Evolutionary conservation across 1,139 yeast genomes (phyloP).

Genomic region (Diutina catenulata): DNA sequence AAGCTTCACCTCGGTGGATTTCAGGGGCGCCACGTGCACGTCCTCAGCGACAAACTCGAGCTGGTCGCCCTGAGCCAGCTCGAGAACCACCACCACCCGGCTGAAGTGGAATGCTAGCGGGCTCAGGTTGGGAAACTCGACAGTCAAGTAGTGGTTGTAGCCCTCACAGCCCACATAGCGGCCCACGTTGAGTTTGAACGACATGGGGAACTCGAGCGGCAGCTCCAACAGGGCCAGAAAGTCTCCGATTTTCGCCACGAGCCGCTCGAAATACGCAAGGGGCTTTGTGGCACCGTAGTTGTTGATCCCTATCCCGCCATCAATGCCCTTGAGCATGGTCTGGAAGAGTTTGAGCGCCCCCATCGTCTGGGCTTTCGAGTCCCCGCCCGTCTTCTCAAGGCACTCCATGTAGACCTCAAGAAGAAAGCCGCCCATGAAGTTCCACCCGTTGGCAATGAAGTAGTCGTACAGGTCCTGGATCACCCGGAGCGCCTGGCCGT

Average conservation of each 20-base stretch:
- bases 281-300: slow-evolving; percentile 17
- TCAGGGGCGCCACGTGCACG: slow-evolving; percentile 10
- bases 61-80: slow-evolving; percentile 8
- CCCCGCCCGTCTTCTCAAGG: slow-evolving; percentile 24
- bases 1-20: too few relatives aligned
- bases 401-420: slow-evolving; percentile 61
- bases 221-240: slow-evolving; percentile 13
- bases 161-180: slow-evolving; percentile 15
- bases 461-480: slow-evolving; percentile 59
- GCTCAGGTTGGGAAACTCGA: slow-evolving; percentile 10
- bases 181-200: slow-evolving; percentile 18
- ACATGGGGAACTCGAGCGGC: slow-evolving; percentile 17
- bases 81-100: slow-evolving; percentile 9
- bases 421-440: slow-evolving; percentile 50
- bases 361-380: slow-evolving; percentile 12
- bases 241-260: slow-evolving; percentile 13
- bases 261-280: slow-evolving; percentile 13
- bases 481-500: slow-evolving; percentile 48
- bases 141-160: slow-evolving; percentile 14
- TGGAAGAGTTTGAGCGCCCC: slow-evolving; percentile 23
- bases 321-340: slow-evolving; percentile 15
- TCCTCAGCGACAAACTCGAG: slow-evolving; percentile 7
- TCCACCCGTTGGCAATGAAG: slow-evolving; percentile 66
- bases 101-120: slow-evolving; percentile 14
- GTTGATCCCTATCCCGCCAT: slow-evolving; percentile 17